phyloP scores from a whole-genome alignment of 1,139 yeast species.

The Blastobotrys buckinghamii region DNA sequence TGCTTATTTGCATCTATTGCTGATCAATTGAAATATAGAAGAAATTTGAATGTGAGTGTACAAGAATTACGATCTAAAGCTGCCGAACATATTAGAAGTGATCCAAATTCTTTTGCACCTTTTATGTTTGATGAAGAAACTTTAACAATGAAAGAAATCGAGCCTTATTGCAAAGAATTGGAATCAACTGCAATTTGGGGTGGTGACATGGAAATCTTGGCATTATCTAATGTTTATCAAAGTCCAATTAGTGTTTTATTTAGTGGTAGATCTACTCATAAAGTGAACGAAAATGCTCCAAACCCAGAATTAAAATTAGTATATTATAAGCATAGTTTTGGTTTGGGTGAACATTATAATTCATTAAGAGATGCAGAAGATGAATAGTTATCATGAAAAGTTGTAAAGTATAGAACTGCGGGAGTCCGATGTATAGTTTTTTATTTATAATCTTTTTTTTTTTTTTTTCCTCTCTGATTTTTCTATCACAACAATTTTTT shows the following conservation, averaged over 20 bases:
- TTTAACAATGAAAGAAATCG: conserved; percentile 54
- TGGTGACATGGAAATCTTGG: conserved; percentile 85
- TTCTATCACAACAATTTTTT: not conserved
- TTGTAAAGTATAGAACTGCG: no score
- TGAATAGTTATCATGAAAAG: not conserved
- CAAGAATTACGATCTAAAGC: conserved; percentile 58
- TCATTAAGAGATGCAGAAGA: conserved; percentile 52
- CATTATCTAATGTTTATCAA: conserved; percentile 60
- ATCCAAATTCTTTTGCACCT: conserved; percentile 71
- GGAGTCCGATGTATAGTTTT: no score
- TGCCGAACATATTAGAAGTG: conserved; percentile 54
- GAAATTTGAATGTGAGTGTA: conserved; percentile 38
- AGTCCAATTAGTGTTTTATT: conserved; percentile 71
- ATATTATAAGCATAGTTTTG: conserved; percentile 78
- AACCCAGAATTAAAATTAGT: conserved; percentile 59
- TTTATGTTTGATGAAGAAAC: conserved; percentile 76
- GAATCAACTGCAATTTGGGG: conserved; percentile 89
- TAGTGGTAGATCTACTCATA: conserved; percentile 63
- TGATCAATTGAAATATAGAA: conserved; percentile 64
- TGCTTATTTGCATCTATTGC: conserved; percentile 82
- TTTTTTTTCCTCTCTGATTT: not conserved
- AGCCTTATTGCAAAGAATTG: conserved; percentile 62
- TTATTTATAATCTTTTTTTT: not conserved
- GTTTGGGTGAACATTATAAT: conserved; percentile 93
- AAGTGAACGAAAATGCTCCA: conserved; percentile 46